Base-by-base conservation (phyloP, 2,329 filamentous ascomycete species). In the Ceratocystis colombiana region DNA sequence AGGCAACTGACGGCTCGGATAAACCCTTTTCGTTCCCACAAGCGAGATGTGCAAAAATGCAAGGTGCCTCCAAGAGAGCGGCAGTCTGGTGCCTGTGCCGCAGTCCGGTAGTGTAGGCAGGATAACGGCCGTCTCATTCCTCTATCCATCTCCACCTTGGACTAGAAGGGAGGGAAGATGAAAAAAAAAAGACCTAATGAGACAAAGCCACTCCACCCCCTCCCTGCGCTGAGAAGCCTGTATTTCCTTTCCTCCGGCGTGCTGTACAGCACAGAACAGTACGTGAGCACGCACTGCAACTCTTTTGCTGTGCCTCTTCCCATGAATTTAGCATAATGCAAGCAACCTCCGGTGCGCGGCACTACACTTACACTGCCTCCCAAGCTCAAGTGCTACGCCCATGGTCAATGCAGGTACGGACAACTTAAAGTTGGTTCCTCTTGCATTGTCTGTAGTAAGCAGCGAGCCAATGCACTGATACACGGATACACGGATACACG, bases 291-390 rank as follows among this genome's bases (percentile, higher is more conserved):
- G 28, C 17, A 33, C 53, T n/a, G 15, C 50, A 55, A 22, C 37
- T 41, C 37, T 50, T 20, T 50, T 53, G 48, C 48, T 59, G 55
- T 59, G 55, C 55, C 55, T 37, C 55, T 59, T 37, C 55, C 12
- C 25, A 59, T 59, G 15, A 2, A 59, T 59, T 59, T 59, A 59
- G 55, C 15, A 59, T 37, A 59, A 59, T 59, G 28, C 33, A 41
- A 41, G 37, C 37, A 41, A 22, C 20, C 55, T 37, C 30, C 55
- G 55, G 28, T 10, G 55, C 15, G 15, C 25, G 6, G 55, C 10
- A 59, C n/a, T 37, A 59, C 28, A 59, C 30, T 37, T 59, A 59
- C 28, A 59, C 55, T 59, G 55, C 55, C 55, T 53, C 48, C 7
- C n/a, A 25, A 20, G 17, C 22, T 37, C 25, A 37, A 37, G 55